A percentile compares a stretch with the other conserved stretches of the same genome.
Evolutionary conservation across 192 early-diverging fungal species (phyloP).

Genomic region (Mortierella hygrophila): DNA sequence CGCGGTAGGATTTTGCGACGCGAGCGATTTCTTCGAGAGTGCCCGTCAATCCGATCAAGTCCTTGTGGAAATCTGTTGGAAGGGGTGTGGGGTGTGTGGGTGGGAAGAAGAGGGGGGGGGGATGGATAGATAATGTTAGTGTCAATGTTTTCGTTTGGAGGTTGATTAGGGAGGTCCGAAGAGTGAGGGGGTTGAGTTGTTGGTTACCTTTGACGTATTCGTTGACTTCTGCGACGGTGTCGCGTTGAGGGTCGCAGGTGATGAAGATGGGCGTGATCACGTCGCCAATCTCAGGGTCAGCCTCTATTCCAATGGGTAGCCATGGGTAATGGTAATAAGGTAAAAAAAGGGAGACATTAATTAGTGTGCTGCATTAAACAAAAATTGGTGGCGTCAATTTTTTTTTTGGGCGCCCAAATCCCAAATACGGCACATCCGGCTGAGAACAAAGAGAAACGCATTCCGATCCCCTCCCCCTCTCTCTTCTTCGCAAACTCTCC

Average conservation of each 20-base stretch:
- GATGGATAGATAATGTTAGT: neutral
- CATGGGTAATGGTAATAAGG: neutral
- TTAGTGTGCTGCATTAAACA: neutral
- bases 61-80: slow-evolving; percentile 88
- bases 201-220: slow-evolving; percentile 71
- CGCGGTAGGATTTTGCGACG: slow-evolving; percentile 92
- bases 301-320: slow-evolving; percentile 43
- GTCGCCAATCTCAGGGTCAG: slow-evolving; percentile 61
- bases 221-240: slow-evolving; percentile 84
- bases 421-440: slow-evolving; percentile 3
- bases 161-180: too few relatives aligned
- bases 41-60: slow-evolving; percentile 93
- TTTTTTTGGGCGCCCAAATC: neutral
- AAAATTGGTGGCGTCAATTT: neutral
- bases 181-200: too few relatives aligned
- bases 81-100: neutral
- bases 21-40: slow-evolving; percentile 84
- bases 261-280: slow-evolving; percentile 92
- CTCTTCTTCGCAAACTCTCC: neutral
- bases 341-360: neutral
- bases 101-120: too few relatives aligned
- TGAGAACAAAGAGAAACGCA: neutral
- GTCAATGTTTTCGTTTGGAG: neutral
- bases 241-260: slow-evolving; percentile 96
- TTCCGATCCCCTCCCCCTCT: neutral